Evolutionary conservation across 192 early-diverging fungal genomes (phyloP), one percentile per base, ranked within the genome.

Genomic region (Chytriomyces confervae): DNA sequence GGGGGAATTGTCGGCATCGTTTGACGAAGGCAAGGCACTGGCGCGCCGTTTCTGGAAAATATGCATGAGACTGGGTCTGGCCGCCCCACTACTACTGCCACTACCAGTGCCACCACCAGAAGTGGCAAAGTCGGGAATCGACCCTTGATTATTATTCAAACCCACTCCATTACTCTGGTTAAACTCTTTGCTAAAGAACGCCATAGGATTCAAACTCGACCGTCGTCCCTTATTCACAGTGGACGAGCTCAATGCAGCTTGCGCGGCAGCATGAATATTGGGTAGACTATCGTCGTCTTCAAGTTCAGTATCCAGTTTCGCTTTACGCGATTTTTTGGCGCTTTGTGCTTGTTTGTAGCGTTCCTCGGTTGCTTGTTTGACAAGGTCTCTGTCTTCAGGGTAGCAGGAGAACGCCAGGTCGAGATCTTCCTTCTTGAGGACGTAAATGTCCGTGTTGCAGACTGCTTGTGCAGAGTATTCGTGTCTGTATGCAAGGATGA

Each of bases 401-500:
- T 83, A 86, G 24, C 82, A 82, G 7, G 48, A 47, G 71, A 85
- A 85, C 6, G 83, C 83, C 4, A 64, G 20, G 16, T 83, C 81
- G n/a, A 85, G 66, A 61, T 86, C 83, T 50, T 83, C 79, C 64
- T 80, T 79, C 62, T 69, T 69, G 50, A 86, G 72, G 36, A 86
- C 85, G 68, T 85, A 86, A 53, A 86, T 85, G 66, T 86, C 85
- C 48, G 81, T 85, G 70, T 86, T 86, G 79, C 85, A 86, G 16
- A 83, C 83, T 8, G 84, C 80, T 0, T 74, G 50, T 10, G 83
- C 85, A 18, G 80, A 82, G 69, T 85, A 83, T 63, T 86, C 85
- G 63, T 82, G 81, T 11, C 83, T 68, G 68, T 85, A 71, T n/a
- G 79, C 81, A 10, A 86, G 71, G n/a, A 86, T 78, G 18, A 86